Base-by-base conservation (phyloP, 768 basidiomycete genomes). In the Auricularia sp. region DNA sequence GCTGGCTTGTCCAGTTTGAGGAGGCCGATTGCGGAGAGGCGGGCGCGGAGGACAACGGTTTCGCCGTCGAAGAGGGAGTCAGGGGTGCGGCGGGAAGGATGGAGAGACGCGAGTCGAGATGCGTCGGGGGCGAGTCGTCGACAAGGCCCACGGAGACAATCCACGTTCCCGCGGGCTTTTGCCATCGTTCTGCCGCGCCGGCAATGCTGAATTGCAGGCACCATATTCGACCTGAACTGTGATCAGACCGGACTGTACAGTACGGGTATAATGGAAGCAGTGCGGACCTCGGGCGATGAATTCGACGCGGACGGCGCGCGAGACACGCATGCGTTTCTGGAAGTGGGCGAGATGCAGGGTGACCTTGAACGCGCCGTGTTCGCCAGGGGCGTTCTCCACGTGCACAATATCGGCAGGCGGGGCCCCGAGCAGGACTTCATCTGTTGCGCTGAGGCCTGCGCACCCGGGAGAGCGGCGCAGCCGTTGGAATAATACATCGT, bases 241-340 rank as follows among this genome's bases (percentile, higher is more conserved):
- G 21, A 1, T n/a, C 36, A 1, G 64, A 18, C 6, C 63, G 59
- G 12, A 4, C 51, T 14, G 66, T 16, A 10, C 11, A 62, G 21
- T 3, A 33, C n/a, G 14, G 14, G 14, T 11, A 56, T 6, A 3
- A 10, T 10, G 16, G 21, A 10, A 16, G 53, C 5, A 64, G 11
- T 6, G 65, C 75, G 16, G 64, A 80, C 82, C 80, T 72, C 77
- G 43, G 6, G 87, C 87, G 63, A 90, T 86, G 66, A 90, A 90
- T 65, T 90, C 87, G 18, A 87, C 69, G 5, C 67, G 69, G 44
- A 88, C 80, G 21, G 74, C 64, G 64, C 81, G 81, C 29, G 82
- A 78, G 14, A 88, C 80, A 33, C 83, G 77, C 87, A 91, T 86
- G n/a, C 88, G 79, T 68, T 83, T 85, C 71, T 87, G 86, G 72